Percentiles rank a stretch among this genome's conserved stretches.
phyloP scores from a whole-genome alignment of 2,329 filamentous ascomycete species.

The Fusarium praegraminearum region DNA sequence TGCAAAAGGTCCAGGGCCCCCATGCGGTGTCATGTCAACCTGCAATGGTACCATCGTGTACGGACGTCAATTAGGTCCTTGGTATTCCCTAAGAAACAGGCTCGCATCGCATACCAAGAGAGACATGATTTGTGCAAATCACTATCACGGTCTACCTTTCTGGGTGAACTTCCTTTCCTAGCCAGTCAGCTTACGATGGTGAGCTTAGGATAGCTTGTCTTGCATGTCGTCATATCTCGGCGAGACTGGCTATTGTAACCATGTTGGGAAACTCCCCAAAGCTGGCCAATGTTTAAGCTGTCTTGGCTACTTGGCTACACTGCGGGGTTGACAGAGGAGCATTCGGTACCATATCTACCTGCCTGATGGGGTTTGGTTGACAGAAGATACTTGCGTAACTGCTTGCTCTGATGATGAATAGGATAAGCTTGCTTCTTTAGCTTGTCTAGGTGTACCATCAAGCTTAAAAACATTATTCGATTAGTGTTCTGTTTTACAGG shows the following conservation, averaged over 20 bases:
- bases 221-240: constrained; percentile 40
- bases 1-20: background rate
- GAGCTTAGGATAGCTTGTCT: constrained; percentile 26
- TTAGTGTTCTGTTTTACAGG: background rate
- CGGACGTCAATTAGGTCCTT: constrained; percentile 2
- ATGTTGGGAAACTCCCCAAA: constrained; percentile 29
- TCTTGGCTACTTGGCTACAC: constrained; percentile 28
- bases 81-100: constrained; percentile 20
- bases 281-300: constrained; percentile 8
- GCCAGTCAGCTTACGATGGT: constrained; percentile 35
- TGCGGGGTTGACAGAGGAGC: constrained; percentile 20
- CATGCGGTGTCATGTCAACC: constrained; percentile 35
- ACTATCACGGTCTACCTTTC: constrained; percentile 9
- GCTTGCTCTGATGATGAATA: background rate
- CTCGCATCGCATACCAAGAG: constrained; percentile 2
- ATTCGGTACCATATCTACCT: constrained; percentile 24
- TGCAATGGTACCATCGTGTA: constrained; percentile 33
- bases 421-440: constrained; percentile 14
- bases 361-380: constrained; percentile 28
- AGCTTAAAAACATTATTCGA: constrained; percentile 15
- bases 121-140: constrained; percentile 25
- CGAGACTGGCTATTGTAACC: constrained; percentile 21
- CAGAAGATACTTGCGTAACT: constrained; percentile 28
- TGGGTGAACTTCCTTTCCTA: constrained; percentile 28
- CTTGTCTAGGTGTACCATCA: constrained; percentile 1